Percentiles rank a stretch among this genome's conserved stretches.
These are phyloP conservation scores for Hortiboletus flavorubellus DNA, from an alignment of 768 basidiomycete genomes.

Conservation along the genomic window DNA sequence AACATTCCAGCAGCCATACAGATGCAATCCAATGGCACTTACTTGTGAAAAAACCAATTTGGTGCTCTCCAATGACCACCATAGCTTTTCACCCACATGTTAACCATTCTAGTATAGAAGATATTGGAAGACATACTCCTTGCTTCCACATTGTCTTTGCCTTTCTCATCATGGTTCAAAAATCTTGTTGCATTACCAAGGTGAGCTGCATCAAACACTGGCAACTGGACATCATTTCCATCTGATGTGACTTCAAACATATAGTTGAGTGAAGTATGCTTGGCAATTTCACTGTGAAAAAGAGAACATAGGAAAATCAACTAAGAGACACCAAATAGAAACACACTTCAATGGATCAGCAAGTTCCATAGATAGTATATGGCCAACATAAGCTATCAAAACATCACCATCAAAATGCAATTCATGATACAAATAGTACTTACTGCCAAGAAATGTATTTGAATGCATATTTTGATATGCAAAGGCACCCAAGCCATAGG, in stretches of 20 bases:
- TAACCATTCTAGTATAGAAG: neutral
- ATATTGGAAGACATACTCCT: constrained; percentile 19
- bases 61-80: constrained; percentile 34
- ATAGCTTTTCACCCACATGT: constrained; percentile 13
- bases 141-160: constrained; percentile 21
- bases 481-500: constrained; percentile 47
- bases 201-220: constrained; percentile 36
- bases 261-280: constrained; percentile 32
- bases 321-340: neutral
- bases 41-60: constrained; percentile 38
- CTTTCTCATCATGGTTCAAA: constrained; percentile 34
- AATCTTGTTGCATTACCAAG: constrained; percentile 45
- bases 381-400: constrained; percentile 41
- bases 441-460: constrained; percentile 34
- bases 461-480: constrained; percentile 26
- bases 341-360: constrained; percentile 10
- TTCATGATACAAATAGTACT: neutral
- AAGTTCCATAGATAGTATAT: constrained; percentile 14
- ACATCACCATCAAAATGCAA: neutral
- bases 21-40: constrained; percentile 8
- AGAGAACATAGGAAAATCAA: neutral
- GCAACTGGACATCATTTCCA: fast-evolving
- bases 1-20: neutral
- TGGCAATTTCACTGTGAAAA: constrained; percentile 8
- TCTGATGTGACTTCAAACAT: constrained; percentile 25